Evolutionary conservation across 768 basidiomycete genomes (phyloP), one percentile per base, ranked within the genome.

Genomic region (Phylloporus sp.): DNA sequence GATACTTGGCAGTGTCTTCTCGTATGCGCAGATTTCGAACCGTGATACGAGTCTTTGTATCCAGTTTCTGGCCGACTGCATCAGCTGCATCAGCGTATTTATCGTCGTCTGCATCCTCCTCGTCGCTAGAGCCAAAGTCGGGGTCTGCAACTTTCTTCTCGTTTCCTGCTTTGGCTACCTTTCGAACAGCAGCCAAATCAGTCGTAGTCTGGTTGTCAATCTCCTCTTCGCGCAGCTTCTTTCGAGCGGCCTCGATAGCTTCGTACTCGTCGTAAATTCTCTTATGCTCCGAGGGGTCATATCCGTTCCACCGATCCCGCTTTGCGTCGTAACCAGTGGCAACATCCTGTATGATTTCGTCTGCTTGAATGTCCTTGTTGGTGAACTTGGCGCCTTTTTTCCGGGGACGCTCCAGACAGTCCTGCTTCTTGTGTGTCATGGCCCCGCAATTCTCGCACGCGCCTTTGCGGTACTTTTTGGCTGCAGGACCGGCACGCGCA

Each of bases 391-490:
- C 97, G 38, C 95, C 95, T 67, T 91, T 91, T 77, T 91, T 94
- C 52, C 97, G 83, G 34, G 97, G 97, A 52, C 97, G 85, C 70
- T 99, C 97, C 42, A 98, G 78, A 70, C 97, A 99, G 66, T 99
- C 97, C 63, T 81, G 76, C 54, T 76, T 80, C 69, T 88, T 87
- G 75, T 99, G 97, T 0, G 93, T 91, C 79, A 97, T 86, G 16
- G 97, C 90, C 52, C 97, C 97, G 58, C 97, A 99, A 65, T 99
- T 99, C 75, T 97, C 95, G 75, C 97, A 99, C 26, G 97, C 97
- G 29, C 97, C 97, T 66, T 95, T 95, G 57, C 97, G 82, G 67
- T 88, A 99, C 70, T 98, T 98, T 68, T 93, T 97, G 26, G 95
- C 91, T 3, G 92, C 92, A 1, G 93, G 93, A 11, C 91, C 94